Conservation (phyloP, 2,329 filamentous ascomycete species). For the Cordyceps cateniannulata region DNA sequence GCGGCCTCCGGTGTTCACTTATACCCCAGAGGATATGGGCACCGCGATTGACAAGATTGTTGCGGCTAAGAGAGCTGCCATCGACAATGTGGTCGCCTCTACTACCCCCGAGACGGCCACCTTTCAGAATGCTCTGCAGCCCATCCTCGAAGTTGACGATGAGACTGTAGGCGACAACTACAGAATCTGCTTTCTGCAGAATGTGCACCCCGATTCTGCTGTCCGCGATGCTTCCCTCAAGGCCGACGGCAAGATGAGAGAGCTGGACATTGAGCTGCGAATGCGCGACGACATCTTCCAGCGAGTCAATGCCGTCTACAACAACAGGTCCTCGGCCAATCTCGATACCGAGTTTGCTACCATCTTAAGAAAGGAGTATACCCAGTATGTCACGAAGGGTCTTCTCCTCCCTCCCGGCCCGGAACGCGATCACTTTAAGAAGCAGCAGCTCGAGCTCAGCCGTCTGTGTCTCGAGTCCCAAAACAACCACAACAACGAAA, state of each 20-base stretch:
- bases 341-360: conserved; percentile 64
- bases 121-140: conserved; percentile 52
- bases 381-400: conserved; percentile 71
- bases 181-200: conserved; percentile 75
- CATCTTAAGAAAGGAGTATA: conserved; percentile 72
- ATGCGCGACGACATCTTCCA: conserved; percentile 80
- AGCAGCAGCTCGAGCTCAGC: conserved; percentile 74
- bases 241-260: conserved; percentile 68
- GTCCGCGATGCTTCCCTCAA: conserved; percentile 71
- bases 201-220: conserved; percentile 61
- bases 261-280: conserved; percentile 68
- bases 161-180: conserved; percentile 49
- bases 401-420: conserved; percentile 63
- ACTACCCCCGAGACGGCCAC: conserved; percentile 45
- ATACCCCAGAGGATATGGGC: conserved; percentile 63
- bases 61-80: conserved; percentile 52
- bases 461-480: conserved; percentile 69
- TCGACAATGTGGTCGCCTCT: conserved; percentile 63
- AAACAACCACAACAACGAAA: conserved; percentile 78
- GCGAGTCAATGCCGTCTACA: conserved; percentile 53
- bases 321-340: conserved; percentile 42
- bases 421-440: conserved; percentile 74
- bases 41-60: conserved; percentile 61
- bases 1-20: conserved; percentile 69
- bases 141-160: conserved; percentile 71